phyloP scores from a whole-genome alignment of 2,329 filamentous ascomycete species.

The Arthrocladium fulminans region DNA sequence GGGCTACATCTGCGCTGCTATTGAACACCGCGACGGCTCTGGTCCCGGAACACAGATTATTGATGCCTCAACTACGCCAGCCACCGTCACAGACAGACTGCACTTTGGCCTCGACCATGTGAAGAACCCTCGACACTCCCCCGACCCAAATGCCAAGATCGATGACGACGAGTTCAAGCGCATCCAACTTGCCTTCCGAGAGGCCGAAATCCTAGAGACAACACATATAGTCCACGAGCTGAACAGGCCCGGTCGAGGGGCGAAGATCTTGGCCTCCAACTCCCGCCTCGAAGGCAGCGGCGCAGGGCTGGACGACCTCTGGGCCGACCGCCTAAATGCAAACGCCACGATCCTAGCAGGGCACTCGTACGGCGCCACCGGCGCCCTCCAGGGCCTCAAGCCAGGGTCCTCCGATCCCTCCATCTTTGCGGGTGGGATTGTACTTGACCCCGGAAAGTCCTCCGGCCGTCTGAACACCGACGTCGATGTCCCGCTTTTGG shows the following conservation, averaged over 20 bases:
- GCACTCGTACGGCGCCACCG: conserved; percentile 59
- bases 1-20: conserved; percentile 20
- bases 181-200: conserved; percentile 22
- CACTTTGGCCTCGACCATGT: conserved; percentile 16
- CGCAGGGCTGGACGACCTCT: conserved; percentile 43
- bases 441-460: conserved; percentile 58
- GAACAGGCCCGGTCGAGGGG: conserved; percentile 17
- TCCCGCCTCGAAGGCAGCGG: conserved; percentile 40
- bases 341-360: conserved; percentile 50
- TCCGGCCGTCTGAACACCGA: conserved; percentile 54
- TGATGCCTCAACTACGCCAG: conserved; percentile 7
- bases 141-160: conserved; percentile 7
- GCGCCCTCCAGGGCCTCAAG: conserved; percentile 50
- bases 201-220: conserved; percentile 23
- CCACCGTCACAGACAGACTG: conserved; percentile 7
- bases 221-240: conserved; percentile 14
- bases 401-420: neutral
- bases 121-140: neutral
- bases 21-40: conserved; percentile 23
- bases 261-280: conserved; percentile 29
- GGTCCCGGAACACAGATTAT: conserved; percentile 21
- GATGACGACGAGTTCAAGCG: conserved; percentile 18
- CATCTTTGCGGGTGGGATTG: conserved; percentile 49
- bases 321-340: conserved; percentile 47
- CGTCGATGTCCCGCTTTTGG: conserved; percentile 49